These are phyloP conservation scores for Lichtheimia ornata DNA, from an alignment of 371 early-diverging fungal genomes.

Conservation along the genomic window DNA sequence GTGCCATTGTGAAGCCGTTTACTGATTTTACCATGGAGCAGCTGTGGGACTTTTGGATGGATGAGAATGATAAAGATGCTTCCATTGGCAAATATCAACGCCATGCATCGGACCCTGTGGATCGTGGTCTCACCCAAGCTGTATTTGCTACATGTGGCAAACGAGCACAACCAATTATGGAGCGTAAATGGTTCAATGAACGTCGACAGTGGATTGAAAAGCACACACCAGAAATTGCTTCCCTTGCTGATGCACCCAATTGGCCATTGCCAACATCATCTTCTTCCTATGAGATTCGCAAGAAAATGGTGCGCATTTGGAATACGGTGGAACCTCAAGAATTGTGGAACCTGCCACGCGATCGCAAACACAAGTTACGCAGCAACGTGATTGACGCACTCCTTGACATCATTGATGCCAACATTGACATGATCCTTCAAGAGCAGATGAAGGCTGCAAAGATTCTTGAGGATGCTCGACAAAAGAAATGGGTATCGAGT, in stretches of 20 bases:
- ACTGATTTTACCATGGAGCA: background rate
- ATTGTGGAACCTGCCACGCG: constrained; percentile 18
- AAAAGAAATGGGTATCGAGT: constrained; percentile 20
- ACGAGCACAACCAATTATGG: constrained; percentile 22
- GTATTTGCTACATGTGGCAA: constrained; percentile 7
- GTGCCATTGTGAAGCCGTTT: background rate
- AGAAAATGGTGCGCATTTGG: constrained; percentile 17
- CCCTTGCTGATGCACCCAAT: constrained; percentile 17
- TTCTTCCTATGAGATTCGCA: constrained; percentile 12
- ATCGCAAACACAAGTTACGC: constrained; percentile 7
- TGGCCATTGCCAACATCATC: constrained; percentile 37
- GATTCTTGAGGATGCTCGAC: constrained; percentile 23
- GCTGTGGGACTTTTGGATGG: constrained; percentile 26
- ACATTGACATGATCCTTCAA: constrained; percentile 25
- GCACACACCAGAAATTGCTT: background rate
- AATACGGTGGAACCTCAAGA: constrained; percentile 1
- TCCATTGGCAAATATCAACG: background rate
- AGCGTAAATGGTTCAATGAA: constrained; percentile 6
- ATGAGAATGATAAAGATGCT: background rate
- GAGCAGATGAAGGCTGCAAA: constrained; percentile 24
- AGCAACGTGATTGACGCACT: constrained; percentile 11
- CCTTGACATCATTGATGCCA: constrained; percentile 24
- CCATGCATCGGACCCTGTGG: background rate
- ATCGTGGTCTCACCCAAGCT: background rate
- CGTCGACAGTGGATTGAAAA: constrained; percentile 20